Conservation (phyloP, 371 early-diverging fungal genomes). For the Actinomortierella wolfii region DNA sequence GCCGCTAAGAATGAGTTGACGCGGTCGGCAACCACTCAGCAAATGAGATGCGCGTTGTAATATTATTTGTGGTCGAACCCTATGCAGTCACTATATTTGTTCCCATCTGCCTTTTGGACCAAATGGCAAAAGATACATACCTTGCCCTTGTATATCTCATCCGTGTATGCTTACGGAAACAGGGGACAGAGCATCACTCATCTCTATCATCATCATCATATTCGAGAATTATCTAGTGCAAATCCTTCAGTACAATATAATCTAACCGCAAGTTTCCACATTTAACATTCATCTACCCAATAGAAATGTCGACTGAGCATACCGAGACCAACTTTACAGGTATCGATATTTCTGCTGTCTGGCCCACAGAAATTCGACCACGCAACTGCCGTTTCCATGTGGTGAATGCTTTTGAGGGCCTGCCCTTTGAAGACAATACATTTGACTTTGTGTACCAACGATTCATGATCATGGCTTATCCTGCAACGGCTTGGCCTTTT, state of each 20-base stretch:
- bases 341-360: slow-evolving; percentile 59
- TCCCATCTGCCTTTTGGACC: too few species aligned
- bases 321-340: slow-evolving; percentile 59
- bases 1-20: too few species aligned
- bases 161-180: too few species aligned
- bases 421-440: slow-evolving; percentile 61
- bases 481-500: slow-evolving; percentile 54
- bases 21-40: too few species aligned
- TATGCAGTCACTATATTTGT: too few species aligned
- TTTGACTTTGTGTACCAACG: slow-evolving; percentile 66
- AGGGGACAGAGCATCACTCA: background rate
- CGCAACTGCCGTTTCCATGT: slow-evolving; percentile 45
- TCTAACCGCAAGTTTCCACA: too few species aligned
- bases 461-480: slow-evolving; percentile 56
- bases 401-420: slow-evolving; percentile 53
- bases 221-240: background rate
- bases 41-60: too few species aligned
- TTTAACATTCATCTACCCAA: background rate
- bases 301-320: slow-evolving; percentile 63
- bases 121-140: too few species aligned
- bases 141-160: too few species aligned
- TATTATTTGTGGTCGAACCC: too few species aligned
- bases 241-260: too few species aligned
- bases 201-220: slow-evolving; percentile 2
- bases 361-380: slow-evolving; percentile 51